Evolutionary conservation across 352 stramenopile genomes (phyloP), one percentile per base, ranked within the genome.

Genomic region (Pythium phragmiticola): DNA sequence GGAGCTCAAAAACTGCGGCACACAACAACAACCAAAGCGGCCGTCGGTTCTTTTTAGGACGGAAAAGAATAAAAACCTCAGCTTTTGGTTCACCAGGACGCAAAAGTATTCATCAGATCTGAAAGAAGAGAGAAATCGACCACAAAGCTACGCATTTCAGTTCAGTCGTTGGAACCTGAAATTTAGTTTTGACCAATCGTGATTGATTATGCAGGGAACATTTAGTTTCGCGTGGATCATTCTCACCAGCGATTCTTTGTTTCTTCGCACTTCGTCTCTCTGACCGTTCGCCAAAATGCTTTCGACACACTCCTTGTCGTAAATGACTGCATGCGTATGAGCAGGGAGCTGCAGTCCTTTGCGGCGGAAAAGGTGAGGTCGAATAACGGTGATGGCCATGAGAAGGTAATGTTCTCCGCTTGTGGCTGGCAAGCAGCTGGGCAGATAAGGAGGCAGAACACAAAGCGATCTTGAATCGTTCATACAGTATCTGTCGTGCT

Each of bases 401-500:
- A 33, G 42, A 19, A 62, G 12, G 56, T 62, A 54, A 54, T 54
- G 56, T 62, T 62, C 56, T 34, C n/a, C 28, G 23, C 30, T 3
- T 36, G 19, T 62, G 55, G 43, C 42, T 46, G n/a, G 56, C 30
- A 30, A 54, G 28, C 56, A 62, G 56, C 42, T 62, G 56, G 34
- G 56, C 34, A 60, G 26, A 42, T 19, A 33, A 51, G 13, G 16
- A 30, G 9, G 21, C 17, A 34, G 41, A 39, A 21, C 37, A 52
- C 49, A 59, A 60, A 51, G 54, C 54, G 54, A 60, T 60, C 54
- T 60, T 60, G 41, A 46, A 28, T 21, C 39, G 39, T 60, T 41
- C 41, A 2, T 23, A 43, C 54, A 42, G 19, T 57, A 17, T 0
- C 46, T 34, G 7, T 4, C 21, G 1, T 50, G 34, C 12, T 34